Base-by-base conservation (phyloP, 108 stramenopile species). In the Conticribra guillardii region DNA sequence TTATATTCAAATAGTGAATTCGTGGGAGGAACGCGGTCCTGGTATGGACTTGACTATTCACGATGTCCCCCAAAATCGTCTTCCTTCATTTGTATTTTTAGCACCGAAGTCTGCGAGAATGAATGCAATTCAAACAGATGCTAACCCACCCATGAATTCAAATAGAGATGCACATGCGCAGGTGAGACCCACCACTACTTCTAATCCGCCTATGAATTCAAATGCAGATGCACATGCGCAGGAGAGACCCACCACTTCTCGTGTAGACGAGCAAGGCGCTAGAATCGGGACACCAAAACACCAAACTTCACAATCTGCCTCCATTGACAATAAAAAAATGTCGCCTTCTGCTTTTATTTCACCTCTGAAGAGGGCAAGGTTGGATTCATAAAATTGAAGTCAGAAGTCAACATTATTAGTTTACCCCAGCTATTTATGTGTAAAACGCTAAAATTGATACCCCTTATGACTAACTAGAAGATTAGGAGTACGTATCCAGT, bases 11-110 rank as follows among this genome's bases (percentile, higher is more conserved):
- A 62, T 79, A 14, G 87, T 96, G 46, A 92, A 93, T 59, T 71
- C 76, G 7, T 93, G 89, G 86, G 79, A 81, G 9, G 79, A 64
- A 3, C 70, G 89, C 4, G 61, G 54, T 41, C 44, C 28, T 2
- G 82, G 82, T 18, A 96, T 96, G 95, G 95, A 96, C 56, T 65
- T 92, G 28, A 49, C 62, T 16, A 79, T 94, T 21, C 37, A 67
- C 41, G 71, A 85, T 52, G 71, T 89, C 7, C 11, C 64, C 33
- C 76, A 81, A 34, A 31, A 67, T 11, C 60, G 87, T 48, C 46
- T 93, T 37, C 91, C 91, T 22, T 29, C 62, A 3, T 87, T 82
- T 64, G 86, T 84, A 17, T 69, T 74, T 60, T 41, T 11, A 9
- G 37, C 37, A 9, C 37, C 37, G 11, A 11, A 9, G 37, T 41